A percentile compares a stretch with the other conserved stretches of the same genome.
Evolutionary conservation across 768 basidiomycete species (phyloP).

Genomic region (Tricholomella constricta): DNA sequence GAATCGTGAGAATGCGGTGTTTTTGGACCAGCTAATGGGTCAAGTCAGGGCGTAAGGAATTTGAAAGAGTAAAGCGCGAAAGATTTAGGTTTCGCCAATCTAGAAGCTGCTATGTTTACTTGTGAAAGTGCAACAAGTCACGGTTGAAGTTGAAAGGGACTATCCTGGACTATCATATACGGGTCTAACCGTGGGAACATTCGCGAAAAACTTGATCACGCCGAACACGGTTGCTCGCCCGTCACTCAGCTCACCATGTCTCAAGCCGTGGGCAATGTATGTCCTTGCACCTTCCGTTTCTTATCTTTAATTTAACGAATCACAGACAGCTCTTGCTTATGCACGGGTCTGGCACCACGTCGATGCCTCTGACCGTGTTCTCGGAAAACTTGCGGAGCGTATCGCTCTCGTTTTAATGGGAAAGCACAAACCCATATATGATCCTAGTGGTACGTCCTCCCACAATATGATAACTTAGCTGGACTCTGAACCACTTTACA

Average conservation of each 20-base stretch:
- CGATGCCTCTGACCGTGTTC: conserved; percentile 85
- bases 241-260: conserved; percentile 54
- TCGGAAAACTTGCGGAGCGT: conserved; percentile 92
- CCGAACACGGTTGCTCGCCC: neutral
- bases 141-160: too few relatives aligned
- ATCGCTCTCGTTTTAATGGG: conserved; percentile 98
- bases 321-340: conserved; percentile 90
- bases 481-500: neutral
- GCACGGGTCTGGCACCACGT: conserved; percentile 97
- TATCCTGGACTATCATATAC: too few relatives aligned
- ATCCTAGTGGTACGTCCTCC: conserved; percentile 72
- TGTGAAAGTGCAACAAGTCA: too few relatives aligned
- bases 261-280: conserved; percentile 79
- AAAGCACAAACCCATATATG: conserved; percentile 97
- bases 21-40: too few relatives aligned
- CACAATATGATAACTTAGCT: neutral
- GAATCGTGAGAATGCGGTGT: neutral
- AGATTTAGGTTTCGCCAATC: too few relatives aligned
- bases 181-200: conserved; percentile 17
- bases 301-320: neutral
- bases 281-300: conserved; percentile 23
- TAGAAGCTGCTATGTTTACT: too few relatives aligned
- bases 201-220: neutral
- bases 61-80: too few relatives aligned
- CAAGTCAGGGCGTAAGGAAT: too few relatives aligned